phyloP scores from a whole-genome alignment of 257 asterid species.

The Nicotiana otophora region DNA sequence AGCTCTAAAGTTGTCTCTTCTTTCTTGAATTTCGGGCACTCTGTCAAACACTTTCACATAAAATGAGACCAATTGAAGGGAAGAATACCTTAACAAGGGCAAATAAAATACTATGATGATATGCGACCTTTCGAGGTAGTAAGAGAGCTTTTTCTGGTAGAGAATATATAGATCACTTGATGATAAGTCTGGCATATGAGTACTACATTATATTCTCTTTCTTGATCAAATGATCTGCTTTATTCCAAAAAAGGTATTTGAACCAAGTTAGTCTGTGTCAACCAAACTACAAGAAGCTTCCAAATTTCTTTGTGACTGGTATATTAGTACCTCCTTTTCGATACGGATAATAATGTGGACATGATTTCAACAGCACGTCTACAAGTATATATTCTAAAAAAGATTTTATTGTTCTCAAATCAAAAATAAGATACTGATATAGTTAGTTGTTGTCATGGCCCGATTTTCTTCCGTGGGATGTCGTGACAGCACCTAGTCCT shows the following conservation, averaged over 20 bases:
- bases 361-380: neutral
- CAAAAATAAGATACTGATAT: neutral
- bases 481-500: no score
- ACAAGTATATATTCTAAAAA: neutral
- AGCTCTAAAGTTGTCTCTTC: accelerated
- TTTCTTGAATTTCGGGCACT: neutral
- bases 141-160: neutral
- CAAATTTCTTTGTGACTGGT: neutral
- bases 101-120: neutral
- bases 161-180: neutral
- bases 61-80: neutral
- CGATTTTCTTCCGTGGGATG: no score
- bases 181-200: neutral
- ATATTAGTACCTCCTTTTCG: neutral
- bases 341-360: no score
- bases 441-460: no score
- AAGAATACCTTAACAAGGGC: no score
- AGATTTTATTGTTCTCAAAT: neutral
- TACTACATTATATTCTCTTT: neutral
- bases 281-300: neutral
- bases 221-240: neutral
- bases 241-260: neutral
- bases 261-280: neutral
- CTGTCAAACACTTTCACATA: neutral
- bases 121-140: neutral